phyloP scores from a whole-genome alignment of 2,329 filamentous ascomycete genomes.

The Tolypocladium amazonense region DNA sequence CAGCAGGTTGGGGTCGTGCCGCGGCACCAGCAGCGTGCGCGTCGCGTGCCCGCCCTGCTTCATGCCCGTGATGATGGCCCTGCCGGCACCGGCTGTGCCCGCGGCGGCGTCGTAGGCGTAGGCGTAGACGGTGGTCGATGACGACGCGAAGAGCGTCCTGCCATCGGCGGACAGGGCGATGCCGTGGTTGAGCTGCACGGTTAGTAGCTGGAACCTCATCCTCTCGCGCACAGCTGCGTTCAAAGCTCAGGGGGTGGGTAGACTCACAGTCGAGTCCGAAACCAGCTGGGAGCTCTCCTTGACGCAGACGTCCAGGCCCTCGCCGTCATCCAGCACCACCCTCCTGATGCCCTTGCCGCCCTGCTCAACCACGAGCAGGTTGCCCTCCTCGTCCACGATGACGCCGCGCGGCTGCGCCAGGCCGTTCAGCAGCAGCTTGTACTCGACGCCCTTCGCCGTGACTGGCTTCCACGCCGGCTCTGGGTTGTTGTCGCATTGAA shows the following conservation, averaged over 20 bases:
- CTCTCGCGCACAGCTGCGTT: not conserved
- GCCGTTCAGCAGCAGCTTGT: slow-evolving; percentile 15
- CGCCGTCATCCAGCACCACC: slow-evolving; percentile 20
- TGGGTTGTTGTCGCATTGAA: slow-evolving; percentile 2
- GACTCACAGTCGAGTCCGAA: slow-evolving; percentile 13
- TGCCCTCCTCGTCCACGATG: slow-evolving; percentile 22
- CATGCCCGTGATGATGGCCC: slow-evolving; percentile 48
- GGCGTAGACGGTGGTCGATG: slow-evolving; percentile 38
- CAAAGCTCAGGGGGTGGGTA: not conserved
- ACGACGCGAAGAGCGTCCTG: slow-evolving; percentile 40
- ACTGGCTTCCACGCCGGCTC: slow-evolving; percentile 6
- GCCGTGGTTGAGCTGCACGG: slow-evolving; percentile 36
- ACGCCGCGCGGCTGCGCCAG: slow-evolving; percentile 19
- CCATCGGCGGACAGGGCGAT: slow-evolving; percentile 35
- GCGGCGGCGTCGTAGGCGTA: slow-evolving; percentile 47
- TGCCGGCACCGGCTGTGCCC: slow-evolving; percentile 30
- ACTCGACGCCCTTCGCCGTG: slow-evolving; percentile 14
- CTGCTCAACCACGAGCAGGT: slow-evolving; percentile 24
- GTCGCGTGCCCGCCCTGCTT: slow-evolving; percentile 46
- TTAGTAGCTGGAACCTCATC: not conserved
- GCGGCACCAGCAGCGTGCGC: slow-evolving; percentile 49
- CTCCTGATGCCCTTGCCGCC: slow-evolving; percentile 19
- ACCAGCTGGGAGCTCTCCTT: slow-evolving; percentile 16
- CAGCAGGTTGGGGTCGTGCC: slow-evolving; percentile 37
- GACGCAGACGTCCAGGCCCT: slow-evolving; percentile 17